phyloP scores from a whole-genome alignment of 352 stramenopile genomes.

The Sclerospora graminicola region DNA sequence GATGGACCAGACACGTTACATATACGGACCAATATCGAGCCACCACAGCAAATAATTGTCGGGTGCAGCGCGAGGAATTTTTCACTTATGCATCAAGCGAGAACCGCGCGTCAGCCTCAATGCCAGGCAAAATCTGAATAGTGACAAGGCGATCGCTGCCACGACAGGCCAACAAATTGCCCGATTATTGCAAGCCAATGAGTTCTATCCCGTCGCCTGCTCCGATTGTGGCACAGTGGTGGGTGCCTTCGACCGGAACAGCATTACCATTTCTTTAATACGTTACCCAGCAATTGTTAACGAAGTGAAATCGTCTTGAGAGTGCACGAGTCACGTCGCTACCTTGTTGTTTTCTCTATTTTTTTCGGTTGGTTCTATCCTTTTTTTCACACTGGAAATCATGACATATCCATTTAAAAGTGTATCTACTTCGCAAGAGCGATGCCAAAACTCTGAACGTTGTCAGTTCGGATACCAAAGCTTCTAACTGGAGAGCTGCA shows the following conservation, averaged over 20 bases:
- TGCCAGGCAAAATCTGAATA: conserved; percentile 22
- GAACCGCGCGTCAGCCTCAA: conserved; percentile 4
- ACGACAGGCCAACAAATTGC: conserved; percentile 15
- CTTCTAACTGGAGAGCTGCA: conserved; percentile 48
- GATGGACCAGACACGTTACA: conserved; percentile 31
- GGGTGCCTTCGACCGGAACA: conserved; percentile 50
- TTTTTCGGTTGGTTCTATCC: not conserved
- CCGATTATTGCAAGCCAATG: too few species aligned
- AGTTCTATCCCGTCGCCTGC: too few species aligned
- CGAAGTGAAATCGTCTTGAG: too few species aligned
- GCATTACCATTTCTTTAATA: conserved; percentile 75
- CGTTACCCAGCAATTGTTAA: conserved; percentile 52
- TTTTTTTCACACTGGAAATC: not conserved
- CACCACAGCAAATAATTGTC: conserved; percentile 51
- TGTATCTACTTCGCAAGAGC: conserved; percentile 30
- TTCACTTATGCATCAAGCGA: conserved; percentile 35
- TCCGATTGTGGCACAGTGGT: conserved; percentile 73
- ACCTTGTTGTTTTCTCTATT: too few species aligned
- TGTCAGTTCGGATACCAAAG: conserved; percentile 54
- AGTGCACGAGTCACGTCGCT: too few species aligned
- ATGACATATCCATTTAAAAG: not conserved
- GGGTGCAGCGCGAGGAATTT: conserved; percentile 56
- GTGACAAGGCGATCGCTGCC: too few species aligned
- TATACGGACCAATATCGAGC: conserved; percentile 68
- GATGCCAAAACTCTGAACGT: conserved; percentile 51